Percentiles rank a stretch among this genome's conserved stretches.
phyloP scores from a whole-genome alignment of 192 early-diverging fungal genomes.

The Backusella macrospora region DNA sequence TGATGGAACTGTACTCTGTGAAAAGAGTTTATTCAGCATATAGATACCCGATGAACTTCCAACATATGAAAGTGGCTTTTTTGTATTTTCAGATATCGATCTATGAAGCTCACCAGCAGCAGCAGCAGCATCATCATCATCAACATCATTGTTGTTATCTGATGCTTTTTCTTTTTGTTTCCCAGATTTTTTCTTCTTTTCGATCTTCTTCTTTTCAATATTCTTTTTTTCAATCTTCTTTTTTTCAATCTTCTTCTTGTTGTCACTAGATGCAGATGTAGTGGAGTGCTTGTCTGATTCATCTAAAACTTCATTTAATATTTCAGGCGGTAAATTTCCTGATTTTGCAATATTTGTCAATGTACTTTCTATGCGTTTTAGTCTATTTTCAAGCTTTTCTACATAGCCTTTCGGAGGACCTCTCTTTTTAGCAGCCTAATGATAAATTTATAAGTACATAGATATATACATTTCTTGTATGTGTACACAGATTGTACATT shows the following conservation, averaged over 20 bases:
- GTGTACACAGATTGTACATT: background rate
- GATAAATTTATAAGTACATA: background rate
- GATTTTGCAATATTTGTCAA: slow-evolving; percentile 26
- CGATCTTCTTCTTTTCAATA: too few species aligned
- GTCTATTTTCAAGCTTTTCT: slow-evolving; percentile 30
- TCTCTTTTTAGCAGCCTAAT: slow-evolving; percentile 35
- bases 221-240: background rate
- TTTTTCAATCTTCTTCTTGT: background rate
- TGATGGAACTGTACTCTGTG: background rate
- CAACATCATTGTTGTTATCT: background rate
- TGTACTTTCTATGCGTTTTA: slow-evolving; percentile 31
- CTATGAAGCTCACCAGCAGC: too few species aligned
- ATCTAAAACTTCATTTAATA: background rate
- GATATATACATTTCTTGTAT: background rate
- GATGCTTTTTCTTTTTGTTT: background rate
- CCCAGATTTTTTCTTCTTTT: background rate
- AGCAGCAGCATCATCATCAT: background rate
- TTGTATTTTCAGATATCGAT: background rate
- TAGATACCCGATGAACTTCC: slow-evolving; percentile 34
- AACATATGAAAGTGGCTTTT: background rate
- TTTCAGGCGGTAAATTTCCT: slow-evolving; percentile 17
- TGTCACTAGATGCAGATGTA: background rate
- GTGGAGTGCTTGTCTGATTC: background rate
- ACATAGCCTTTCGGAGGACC: slow-evolving; percentile 40
- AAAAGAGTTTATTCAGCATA: slow-evolving; percentile 23